phyloP scores from a whole-genome alignment of 73 alveolate genomes.

The Blepharisma stoltei region DNA sequence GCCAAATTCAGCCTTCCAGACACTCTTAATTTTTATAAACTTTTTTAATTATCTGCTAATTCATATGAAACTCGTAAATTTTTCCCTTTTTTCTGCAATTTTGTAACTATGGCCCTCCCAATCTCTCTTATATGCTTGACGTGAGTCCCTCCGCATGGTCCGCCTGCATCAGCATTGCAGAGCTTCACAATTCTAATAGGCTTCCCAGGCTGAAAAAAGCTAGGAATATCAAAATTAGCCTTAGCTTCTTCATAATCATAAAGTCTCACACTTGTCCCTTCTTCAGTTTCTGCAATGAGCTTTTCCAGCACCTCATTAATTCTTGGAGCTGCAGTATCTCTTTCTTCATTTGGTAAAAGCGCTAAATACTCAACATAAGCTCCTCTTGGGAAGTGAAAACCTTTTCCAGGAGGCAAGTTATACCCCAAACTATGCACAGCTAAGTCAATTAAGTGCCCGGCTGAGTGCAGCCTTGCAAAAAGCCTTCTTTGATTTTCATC shows the following conservation, averaged over 20 bases:
- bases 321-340: constrained; percentile 43
- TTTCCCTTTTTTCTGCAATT: constrained; percentile 74
- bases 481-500: constrained; percentile 70
- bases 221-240: constrained; percentile 64
- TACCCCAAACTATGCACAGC: constrained; percentile 74
- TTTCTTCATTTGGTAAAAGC: constrained; percentile 52
- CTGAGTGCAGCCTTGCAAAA: constrained; percentile 81
- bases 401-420: constrained; percentile 78
- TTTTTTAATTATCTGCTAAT: constrained; percentile 8
- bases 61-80: constrained; percentile 75
- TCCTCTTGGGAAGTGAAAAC: constrained; percentile 86
- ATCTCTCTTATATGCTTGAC: constrained; percentile 75
- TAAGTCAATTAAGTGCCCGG: constrained; percentile 84
- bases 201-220: constrained; percentile 59
- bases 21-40: not conserved
- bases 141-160: constrained; percentile 97
- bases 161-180: constrained; percentile 65
- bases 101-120: constrained; percentile 52
- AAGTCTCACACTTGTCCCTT: constrained; percentile 45
- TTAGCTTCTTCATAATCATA: constrained; percentile 60
- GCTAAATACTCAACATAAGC: constrained; percentile 88
- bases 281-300: constrained; percentile 53
- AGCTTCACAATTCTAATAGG: constrained; percentile 71
- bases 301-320: constrained; percentile 48
- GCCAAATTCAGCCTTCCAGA: not conserved